Percentiles rank a stretch among this genome's conserved stretches.
Evolutionary conservation across 164 flowering plant genomes (phyloP).

Genomic region (Aristolochia californica): DNA sequence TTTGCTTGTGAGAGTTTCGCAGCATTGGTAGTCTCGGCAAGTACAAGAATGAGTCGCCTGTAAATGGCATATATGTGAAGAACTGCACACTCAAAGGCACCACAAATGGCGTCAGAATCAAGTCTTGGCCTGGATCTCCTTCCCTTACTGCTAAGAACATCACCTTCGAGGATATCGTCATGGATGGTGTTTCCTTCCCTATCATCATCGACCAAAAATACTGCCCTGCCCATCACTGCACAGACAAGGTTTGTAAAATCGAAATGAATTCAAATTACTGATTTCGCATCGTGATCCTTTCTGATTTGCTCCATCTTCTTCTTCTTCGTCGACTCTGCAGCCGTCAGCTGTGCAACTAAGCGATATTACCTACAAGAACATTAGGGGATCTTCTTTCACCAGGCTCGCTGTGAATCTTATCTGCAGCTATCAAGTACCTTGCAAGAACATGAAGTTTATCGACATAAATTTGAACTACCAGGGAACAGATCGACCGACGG

Average conservation of each 20-base stretch:
- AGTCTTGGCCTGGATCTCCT: slow-evolving; percentile 25
- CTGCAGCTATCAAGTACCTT: slow-evolving; percentile 30
- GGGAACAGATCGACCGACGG: not conserved
- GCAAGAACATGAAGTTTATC: slow-evolving; percentile 17
- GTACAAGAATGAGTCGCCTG: slow-evolving; percentile 21
- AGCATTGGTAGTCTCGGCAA: slow-evolving; percentile 39
- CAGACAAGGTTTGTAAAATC: slow-evolving; percentile 5
- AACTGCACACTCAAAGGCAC: slow-evolving; percentile 27
- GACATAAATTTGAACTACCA: slow-evolving; percentile 16
- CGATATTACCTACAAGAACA: slow-evolving; percentile 24
- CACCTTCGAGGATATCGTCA: slow-evolving; percentile 17
- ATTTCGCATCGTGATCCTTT: too few species aligned
- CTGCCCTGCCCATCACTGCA: slow-evolving; percentile 17
- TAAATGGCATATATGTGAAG: slow-evolving; percentile 16
- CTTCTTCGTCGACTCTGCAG: slow-evolving; percentile 5
- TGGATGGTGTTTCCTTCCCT: slow-evolving; percentile 27
- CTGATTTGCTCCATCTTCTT: too few species aligned
- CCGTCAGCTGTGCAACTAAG: slow-evolving; percentile 30
- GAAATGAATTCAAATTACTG: too few species aligned
- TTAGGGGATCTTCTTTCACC: slow-evolving; percentile 30
- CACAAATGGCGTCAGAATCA: slow-evolving; percentile 27
- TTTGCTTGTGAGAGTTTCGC: slow-evolving; percentile 12
- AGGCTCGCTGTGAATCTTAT: slow-evolving; percentile 16
- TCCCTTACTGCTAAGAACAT: slow-evolving; percentile 20
- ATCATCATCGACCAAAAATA: slow-evolving; percentile 33